A percentile compares a stretch with the other conserved stretches of the same genome.
These are phyloP conservation scores for Cutaneotrichosporon daszewskae DNA, from an alignment of 1,284 basidiomycete genomes.

Conservation along the genomic window DNA sequence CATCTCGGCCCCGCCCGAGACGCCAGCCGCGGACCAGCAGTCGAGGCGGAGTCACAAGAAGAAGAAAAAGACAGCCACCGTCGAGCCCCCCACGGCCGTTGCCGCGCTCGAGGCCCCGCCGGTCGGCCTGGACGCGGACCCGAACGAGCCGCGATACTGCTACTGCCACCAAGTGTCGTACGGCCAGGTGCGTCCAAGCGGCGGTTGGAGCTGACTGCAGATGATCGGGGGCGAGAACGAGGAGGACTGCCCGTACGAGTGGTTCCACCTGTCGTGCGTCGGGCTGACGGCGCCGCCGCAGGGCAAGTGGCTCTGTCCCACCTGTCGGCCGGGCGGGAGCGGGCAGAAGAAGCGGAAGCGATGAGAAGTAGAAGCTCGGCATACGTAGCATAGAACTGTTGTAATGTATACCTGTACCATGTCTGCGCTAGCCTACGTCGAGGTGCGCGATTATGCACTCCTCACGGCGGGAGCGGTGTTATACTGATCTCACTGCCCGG, in stretches of 20 bases:
- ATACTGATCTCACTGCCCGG: too few relatives aligned
- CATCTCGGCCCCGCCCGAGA: constrained; percentile 16
- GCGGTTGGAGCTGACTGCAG: background rate
- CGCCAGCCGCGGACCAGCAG: constrained; percentile 18
- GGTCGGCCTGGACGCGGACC: constrained; percentile 8
- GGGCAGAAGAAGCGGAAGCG: constrained; percentile 6
- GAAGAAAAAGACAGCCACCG: constrained; percentile 7
- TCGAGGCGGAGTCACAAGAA: constrained; percentile 18
- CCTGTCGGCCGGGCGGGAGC: constrained; percentile 25
- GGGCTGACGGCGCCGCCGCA: constrained; percentile 35
- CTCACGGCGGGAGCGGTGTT: too few relatives aligned
- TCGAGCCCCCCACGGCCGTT: background rate
- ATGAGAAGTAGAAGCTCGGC: background rate
- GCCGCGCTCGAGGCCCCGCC: constrained; percentile 14
- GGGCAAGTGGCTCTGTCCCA: constrained; percentile 40
- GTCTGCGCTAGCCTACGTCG: background rate
- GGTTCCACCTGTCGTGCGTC: constrained; percentile 47
- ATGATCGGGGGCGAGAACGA: constrained; percentile 46
- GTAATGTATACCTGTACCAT: constrained; percentile 1
- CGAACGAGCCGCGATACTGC: constrained; percentile 52
- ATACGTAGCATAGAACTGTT: background rate
- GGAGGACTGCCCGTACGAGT: constrained; percentile 51
- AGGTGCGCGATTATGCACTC: too few relatives aligned
- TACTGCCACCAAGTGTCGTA: constrained; percentile 51
- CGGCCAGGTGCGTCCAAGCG: constrained; percentile 45